Percentiles rank a stretch among this genome's conserved stretches.
These are phyloP conservation scores for Xylaria flabelliformis DNA, from an alignment of 495 filamentous ascomycete genomes.

Conservation along the genomic window DNA sequence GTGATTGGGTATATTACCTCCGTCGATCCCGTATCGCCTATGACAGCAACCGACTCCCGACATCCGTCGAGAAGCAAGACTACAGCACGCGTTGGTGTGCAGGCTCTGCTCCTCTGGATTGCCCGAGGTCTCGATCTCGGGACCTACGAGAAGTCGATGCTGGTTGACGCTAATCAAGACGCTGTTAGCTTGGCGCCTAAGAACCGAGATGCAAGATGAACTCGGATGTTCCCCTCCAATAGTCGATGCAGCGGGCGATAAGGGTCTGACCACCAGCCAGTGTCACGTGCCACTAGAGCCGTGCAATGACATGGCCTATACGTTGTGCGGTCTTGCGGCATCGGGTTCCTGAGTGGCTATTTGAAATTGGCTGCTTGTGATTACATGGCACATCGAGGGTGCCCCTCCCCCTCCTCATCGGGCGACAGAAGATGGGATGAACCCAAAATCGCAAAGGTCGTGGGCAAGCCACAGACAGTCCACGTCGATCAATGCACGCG, in stretches of 20 bases:
- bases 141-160: constrained; percentile 63
- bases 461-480: neutral
- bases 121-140: constrained; percentile 67
- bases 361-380: neutral
- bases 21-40: constrained; percentile 24
- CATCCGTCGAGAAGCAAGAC: constrained; percentile 31
- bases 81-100: constrained; percentile 47
- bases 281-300: constrained; percentile 13
- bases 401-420: constrained; percentile 38
- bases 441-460: neutral
- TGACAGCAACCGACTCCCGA: constrained; percentile 17
- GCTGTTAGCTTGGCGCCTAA: neutral
- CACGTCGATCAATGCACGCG: constrained; percentile 8
- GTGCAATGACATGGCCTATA: constrained; percentile 13
- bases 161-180: neutral
- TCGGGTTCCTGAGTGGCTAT: neutral
- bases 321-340: neutral
- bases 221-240: constrained; percentile 1
- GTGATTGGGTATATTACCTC: constrained; percentile 79
- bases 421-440: constrained; percentile 21
- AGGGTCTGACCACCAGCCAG: neutral
- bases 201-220: constrained; percentile 3
- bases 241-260: constrained; percentile 7
- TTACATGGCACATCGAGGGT: constrained; percentile 32
- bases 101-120: constrained; percentile 71